Conservation (phyloP, 1,139 yeast species). For the Hansenula sp. region DNA sequence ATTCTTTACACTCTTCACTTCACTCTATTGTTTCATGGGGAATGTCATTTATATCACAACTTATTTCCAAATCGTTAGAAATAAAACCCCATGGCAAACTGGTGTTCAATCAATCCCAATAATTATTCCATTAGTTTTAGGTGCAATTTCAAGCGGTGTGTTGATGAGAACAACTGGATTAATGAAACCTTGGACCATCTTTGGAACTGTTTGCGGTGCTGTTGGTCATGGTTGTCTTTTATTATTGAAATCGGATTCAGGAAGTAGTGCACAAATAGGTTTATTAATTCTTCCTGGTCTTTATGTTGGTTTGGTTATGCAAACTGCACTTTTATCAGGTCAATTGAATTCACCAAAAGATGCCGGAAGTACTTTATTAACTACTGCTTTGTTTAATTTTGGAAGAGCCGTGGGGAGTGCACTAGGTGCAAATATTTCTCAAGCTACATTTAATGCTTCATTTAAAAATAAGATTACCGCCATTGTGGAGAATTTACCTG, state of each 20-base stretch:
- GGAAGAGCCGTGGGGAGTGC: conserved; percentile 46
- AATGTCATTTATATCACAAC: conserved; percentile 42
- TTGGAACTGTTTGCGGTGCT: conserved; percentile 40
- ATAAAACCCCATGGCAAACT: conserved; percentile 45
- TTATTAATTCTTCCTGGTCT: conserved; percentile 50
- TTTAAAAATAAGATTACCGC: conserved; percentile 17
- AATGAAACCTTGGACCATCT: conserved; percentile 44
- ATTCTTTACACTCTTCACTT: conserved; percentile 33
- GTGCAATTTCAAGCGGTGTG: conserved; percentile 44
- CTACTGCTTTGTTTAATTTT: conserved; percentile 47
- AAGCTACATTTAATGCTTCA: conserved; percentile 39
- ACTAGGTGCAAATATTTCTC: conserved; percentile 43
- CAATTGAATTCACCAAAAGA: conserved; percentile 53
- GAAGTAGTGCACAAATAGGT: conserved; percentile 43
- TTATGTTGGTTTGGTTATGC: conserved; percentile 52
- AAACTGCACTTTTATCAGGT: conserved; percentile 45
- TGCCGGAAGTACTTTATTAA: conserved; percentile 47
- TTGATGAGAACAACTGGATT: conserved; percentile 41
- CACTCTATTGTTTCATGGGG: conserved; percentile 42
- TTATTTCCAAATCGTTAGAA: conserved; percentile 52
- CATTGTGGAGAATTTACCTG: neutral
- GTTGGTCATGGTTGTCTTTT: conserved; percentile 52
- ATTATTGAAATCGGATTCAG: conserved; percentile 35
- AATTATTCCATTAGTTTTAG: conserved; percentile 46
- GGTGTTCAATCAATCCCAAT: conserved; percentile 56